These are phyloP conservation scores for Arctium minus DNA, from an alignment of 129 eudicot species.

Conservation along the genomic window DNA sequence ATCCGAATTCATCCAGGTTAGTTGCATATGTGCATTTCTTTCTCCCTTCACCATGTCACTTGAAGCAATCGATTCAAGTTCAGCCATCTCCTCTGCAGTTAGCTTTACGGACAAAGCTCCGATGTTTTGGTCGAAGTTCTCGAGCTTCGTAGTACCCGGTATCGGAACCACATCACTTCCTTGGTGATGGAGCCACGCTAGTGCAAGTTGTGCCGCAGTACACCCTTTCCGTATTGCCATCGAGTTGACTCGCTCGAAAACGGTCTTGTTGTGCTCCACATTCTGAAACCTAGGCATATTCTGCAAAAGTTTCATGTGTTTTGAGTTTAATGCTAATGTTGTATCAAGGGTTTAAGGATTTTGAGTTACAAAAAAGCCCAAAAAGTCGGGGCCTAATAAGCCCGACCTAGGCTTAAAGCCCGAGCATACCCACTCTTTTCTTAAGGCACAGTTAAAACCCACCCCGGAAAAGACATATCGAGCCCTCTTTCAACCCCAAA, in stretches of 20 bases:
- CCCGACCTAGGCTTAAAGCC: too few species aligned
- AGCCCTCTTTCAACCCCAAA: too few species aligned
- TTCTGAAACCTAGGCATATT: constrained; percentile 44
- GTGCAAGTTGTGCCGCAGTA: constrained; percentile 43
- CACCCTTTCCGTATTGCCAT: constrained; percentile 43
- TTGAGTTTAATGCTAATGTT: neutral
- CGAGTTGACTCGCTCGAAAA: constrained; percentile 26
- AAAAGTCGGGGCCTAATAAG: too few species aligned
- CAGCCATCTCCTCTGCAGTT: constrained; percentile 42
- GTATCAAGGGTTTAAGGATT: too few species aligned
- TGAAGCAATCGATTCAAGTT: constrained; percentile 40
- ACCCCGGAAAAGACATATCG: too few species aligned
- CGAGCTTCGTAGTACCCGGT: constrained; percentile 63
- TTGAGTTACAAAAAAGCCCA: too few species aligned
- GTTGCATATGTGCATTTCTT: constrained; percentile 13
- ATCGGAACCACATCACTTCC: constrained; percentile 62
- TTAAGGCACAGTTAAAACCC: too few species aligned
- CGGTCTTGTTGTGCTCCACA: constrained; percentile 30
- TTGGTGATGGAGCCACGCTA: constrained; percentile 72
- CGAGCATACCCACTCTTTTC: too few species aligned
- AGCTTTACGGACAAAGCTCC: constrained; percentile 52
- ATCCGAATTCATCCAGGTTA: constrained; percentile 43
- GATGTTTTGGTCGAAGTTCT: constrained; percentile 46
- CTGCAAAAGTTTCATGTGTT: constrained; percentile 5
- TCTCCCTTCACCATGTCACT: constrained; percentile 46